A percentile compares a stretch with the other conserved stretches of the same genome.
Evolutionary conservation across 305 asterid species (phyloP).

Genomic region (Lippia alba): DNA sequence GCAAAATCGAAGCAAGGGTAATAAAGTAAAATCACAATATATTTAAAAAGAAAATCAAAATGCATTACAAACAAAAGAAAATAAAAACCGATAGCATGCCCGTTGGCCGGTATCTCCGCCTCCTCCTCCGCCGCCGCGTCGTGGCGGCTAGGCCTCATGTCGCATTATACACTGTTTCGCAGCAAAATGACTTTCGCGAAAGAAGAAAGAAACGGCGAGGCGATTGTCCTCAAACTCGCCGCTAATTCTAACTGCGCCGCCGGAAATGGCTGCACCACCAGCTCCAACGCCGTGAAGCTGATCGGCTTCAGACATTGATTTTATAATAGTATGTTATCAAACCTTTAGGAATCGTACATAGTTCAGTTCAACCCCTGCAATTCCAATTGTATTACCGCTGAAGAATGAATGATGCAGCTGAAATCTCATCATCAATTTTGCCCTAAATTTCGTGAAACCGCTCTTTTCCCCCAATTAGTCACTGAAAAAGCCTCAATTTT

Average conservation of each 20-base stretch:
- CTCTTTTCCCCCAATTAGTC: not conserved
- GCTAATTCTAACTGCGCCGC: slow-evolving; percentile 73
- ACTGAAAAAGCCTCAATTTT: not conserved
- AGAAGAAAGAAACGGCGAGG: slow-evolving; percentile 60
- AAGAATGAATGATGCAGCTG: slow-evolving; percentile 88
- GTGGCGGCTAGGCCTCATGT: slow-evolving; percentile 24
- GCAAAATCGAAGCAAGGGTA: too few species aligned
- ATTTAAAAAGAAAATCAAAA: not conserved
- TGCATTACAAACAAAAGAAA: too few species aligned
- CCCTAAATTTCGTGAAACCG: not conserved
- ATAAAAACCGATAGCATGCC: too few species aligned
- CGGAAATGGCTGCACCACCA: slow-evolving; percentile 98
- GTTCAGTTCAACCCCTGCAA: too few species aligned
- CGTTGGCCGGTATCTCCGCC: slow-evolving; percentile 15
- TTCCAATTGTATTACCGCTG: slow-evolving; percentile 60
- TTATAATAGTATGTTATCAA: slow-evolving; percentile 37
- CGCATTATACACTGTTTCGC: not conserved
- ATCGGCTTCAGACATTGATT: slow-evolving; percentile 62
- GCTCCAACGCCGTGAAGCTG: slow-evolving; percentile 87
- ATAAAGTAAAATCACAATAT: too few species aligned
- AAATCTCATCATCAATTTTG: slow-evolving; percentile 22
- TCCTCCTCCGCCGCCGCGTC: slow-evolving; percentile 20
- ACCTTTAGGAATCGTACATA: not conserved
- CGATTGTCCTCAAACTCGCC: slow-evolving; percentile 80
- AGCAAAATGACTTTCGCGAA: slow-evolving; percentile 19